These are phyloP conservation scores for Artemisia tridentata DNA, from an alignment of 129 eudicot genomes.

Conservation along the genomic window DNA sequence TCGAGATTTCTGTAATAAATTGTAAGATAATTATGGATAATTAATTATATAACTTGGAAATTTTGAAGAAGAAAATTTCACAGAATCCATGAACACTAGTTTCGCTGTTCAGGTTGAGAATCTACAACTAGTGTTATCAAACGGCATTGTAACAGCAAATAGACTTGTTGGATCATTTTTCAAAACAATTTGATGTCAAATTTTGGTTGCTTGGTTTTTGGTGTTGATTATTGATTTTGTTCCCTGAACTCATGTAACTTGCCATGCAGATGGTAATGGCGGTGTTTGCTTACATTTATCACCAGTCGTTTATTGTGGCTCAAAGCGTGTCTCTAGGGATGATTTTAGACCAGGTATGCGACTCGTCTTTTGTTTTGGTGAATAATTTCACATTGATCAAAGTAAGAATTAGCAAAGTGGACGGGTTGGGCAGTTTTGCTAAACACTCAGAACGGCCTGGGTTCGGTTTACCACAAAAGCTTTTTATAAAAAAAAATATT, in stretches of 20 bases:
- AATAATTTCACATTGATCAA: background rate
- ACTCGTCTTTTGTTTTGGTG: background rate
- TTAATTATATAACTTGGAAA: background rate
- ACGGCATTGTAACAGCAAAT: background rate
- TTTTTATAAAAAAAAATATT: too few relatives aligned
- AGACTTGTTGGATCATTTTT: background rate
- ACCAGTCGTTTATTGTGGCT: constrained; percentile 74
- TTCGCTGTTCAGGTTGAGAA: background rate
- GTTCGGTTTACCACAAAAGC: too few relatives aligned
- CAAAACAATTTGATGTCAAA: background rate
- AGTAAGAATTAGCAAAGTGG: background rate
- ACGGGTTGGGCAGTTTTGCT: too few relatives aligned
- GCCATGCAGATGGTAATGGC: constrained; percentile 92
- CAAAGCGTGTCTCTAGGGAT: constrained; percentile 82
- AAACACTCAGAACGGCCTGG: too few relatives aligned
- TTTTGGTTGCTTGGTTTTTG: background rate
- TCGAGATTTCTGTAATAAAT: too few relatives aligned
- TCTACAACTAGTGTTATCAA: background rate
- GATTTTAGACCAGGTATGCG: constrained; percentile 81
- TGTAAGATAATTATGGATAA: too few relatives aligned
- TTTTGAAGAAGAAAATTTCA: background rate
- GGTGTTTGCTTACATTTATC: constrained; percentile 88
- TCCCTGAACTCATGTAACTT: background rate
- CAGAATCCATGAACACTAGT: background rate
- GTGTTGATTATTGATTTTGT: background rate